Percentiles rank a stretch among this genome's conserved stretches.
These are phyloP conservation scores for Serpula lacrymans DNA, from an alignment of 768 basidiomycete species.

Conservation along the genomic window DNA sequence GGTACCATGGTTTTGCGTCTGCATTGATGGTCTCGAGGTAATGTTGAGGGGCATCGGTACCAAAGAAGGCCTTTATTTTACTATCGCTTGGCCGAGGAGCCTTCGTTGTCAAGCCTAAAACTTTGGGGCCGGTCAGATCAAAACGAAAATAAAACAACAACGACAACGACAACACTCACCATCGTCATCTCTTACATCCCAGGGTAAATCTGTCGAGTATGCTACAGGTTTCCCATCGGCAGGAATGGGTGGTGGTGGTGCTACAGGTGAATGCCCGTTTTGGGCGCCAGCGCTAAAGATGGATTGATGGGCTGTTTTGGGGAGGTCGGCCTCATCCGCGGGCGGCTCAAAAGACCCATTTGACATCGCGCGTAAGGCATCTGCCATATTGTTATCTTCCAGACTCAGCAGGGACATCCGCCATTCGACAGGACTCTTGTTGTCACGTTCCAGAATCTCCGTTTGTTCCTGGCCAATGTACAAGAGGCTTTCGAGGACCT, in stretches of 20 bases:
- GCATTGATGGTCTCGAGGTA: constrained; percentile 38
- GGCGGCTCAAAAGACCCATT: no score
- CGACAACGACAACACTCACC: constrained; percentile 8
- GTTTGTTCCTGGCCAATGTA: constrained; percentile 38
- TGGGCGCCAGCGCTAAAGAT: constrained; percentile 4
- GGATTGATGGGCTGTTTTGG: no score
- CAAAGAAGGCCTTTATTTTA: constrained; percentile 52
- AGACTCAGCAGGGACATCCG: constrained; percentile 41
- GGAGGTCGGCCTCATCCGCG: constrained; percentile 21
- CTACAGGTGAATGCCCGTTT: not conserved
- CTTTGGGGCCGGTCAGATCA: constrained; percentile 12
- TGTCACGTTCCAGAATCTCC: constrained; percentile 32
- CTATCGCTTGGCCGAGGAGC: constrained; percentile 20
- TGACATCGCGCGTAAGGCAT: constrained; percentile 8
- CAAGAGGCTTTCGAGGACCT: constrained; percentile 37
- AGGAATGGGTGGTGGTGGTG: constrained; percentile 10
- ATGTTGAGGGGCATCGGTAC: constrained; percentile 45
- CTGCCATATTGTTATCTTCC: constrained; percentile 12
- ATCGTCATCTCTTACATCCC: constrained; percentile 12
- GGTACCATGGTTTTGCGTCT: constrained; percentile 53
- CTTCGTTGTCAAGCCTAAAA: constrained; percentile 8
- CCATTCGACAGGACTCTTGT: constrained; percentile 43
- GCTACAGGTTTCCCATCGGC: constrained; percentile 8
- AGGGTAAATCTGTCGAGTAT: not conserved
- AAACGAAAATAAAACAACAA: not conserved